Percentiles rank a stretch among this genome's conserved stretches.
Conservation (phyloP, 768 basidiomycete species). For the Leccinum longicurvipes region DNA sequence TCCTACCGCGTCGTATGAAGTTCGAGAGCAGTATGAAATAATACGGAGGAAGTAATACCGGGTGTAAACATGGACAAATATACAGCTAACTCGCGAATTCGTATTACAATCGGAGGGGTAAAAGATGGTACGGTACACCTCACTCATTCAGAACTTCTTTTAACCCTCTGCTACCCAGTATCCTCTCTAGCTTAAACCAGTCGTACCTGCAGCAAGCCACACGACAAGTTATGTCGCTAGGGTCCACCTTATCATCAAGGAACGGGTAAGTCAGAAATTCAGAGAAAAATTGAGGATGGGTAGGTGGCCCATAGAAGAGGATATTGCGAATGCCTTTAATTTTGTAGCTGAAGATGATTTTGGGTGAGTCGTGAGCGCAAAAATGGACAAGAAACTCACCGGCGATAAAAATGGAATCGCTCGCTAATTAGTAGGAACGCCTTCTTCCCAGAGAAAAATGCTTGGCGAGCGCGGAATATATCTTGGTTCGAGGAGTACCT, state of each 20-base stretch:
- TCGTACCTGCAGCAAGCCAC: conserved; percentile 89
- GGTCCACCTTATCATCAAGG: conserved; percentile 84
- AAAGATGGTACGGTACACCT: not conserved
- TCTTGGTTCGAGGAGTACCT: conserved; percentile 94
- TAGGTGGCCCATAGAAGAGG: conserved; percentile 90
- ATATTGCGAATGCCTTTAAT: conserved; percentile 90
- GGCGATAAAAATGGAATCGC: conserved; percentile 96
- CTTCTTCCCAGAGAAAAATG: conserved; percentile 86
- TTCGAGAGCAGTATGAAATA: not conserved
- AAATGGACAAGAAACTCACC: conserved; percentile 40
- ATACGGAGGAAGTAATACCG: not conserved
- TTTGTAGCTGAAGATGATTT: conserved; percentile 63
- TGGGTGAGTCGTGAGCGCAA: not conserved
- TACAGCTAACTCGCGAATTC: no score
- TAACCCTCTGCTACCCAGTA: conserved; percentile 36
- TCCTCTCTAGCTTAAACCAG: conserved; percentile 81
- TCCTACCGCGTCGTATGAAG: conserved; percentile 1
- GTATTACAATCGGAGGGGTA: no score
- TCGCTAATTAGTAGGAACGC: conserved; percentile 90
- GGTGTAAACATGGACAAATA: conserved; percentile 20
- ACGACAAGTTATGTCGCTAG: conserved; percentile 77
- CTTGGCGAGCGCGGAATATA: conserved; percentile 88
- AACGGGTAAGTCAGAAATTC: conserved; percentile 91
- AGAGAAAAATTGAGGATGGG: conserved; percentile 88
- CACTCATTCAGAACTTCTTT: conserved; percentile 15